These are phyloP conservation scores for Peronospora belbahrii DNA, from an alignment of 352 stramenopile genomes.

Conservation along the genomic window DNA sequence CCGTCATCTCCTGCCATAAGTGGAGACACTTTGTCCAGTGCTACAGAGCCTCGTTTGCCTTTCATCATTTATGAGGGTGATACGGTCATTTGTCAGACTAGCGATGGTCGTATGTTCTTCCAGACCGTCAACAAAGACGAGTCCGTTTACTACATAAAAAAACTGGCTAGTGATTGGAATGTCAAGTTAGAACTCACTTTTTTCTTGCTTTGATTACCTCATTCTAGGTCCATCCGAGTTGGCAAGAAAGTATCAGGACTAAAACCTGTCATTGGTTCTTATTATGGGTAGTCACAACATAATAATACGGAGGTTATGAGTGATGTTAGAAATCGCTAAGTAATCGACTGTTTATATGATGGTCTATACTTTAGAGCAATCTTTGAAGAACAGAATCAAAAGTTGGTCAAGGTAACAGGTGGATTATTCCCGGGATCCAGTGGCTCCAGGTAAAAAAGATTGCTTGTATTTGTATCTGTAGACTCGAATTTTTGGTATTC, in stretches of 20 bases:
- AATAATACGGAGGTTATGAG: neutral
- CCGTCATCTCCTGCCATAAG: neutral
- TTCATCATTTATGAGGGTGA: conserved; percentile 84
- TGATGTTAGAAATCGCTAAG: neutral
- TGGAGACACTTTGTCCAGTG: neutral
- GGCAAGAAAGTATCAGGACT: conserved; percentile 72
- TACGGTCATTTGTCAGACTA: conserved; percentile 83
- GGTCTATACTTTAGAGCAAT: conserved; percentile 39
- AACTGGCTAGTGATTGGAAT: conserved; percentile 1
- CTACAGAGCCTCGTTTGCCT: conserved; percentile 22
- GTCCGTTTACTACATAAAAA: conserved; percentile 31
- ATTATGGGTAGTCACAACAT: conserved; percentile 42
- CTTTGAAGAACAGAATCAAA: conserved; percentile 83
- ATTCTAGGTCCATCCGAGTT: conserved; percentile 52
- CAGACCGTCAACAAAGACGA: conserved; percentile 62
- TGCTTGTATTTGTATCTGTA: too few relatives aligned
- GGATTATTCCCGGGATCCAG: conserved; percentile 76
- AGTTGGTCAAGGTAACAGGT: conserved; percentile 55
- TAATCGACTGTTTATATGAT: neutral
- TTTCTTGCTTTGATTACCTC: neutral
- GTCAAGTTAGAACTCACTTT: neutral
- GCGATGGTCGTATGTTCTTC: conserved; percentile 82
- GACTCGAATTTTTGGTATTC: too few relatives aligned
- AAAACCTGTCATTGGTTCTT: conserved; percentile 62
- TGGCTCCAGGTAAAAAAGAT: conserved; percentile 45